These are phyloP conservation scores for Cordyceps javanica DNA, from an alignment of 2,329 filamentous ascomycete species.

Conservation along the genomic window DNA sequence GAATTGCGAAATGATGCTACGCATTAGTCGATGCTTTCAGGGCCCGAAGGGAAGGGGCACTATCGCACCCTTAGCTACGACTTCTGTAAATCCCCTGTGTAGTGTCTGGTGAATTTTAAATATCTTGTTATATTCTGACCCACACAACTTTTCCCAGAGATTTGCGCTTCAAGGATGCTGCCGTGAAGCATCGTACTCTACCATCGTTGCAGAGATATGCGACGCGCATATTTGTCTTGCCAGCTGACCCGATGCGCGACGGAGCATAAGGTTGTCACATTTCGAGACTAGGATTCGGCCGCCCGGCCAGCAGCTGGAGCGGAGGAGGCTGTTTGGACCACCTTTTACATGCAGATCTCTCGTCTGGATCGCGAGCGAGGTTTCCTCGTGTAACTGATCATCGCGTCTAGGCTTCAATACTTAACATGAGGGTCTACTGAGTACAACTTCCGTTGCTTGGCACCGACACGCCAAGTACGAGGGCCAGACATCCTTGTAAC, in stretches of 20 bases:
- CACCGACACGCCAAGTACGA: constrained; percentile 88
- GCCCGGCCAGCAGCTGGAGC: constrained; percentile 64
- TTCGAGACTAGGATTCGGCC: constrained; percentile 69
- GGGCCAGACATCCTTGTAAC: constrained; percentile 80
- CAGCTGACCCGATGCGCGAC: constrained; percentile 71
- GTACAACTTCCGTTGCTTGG: constrained; percentile 80
- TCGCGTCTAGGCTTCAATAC: constrained; percentile 42
- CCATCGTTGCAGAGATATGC: constrained; percentile 65
- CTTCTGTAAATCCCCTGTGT: too few species aligned
- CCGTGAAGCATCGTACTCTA: constrained; percentile 61
- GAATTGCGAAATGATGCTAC: too few species aligned
- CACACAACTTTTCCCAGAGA: constrained; percentile 38
- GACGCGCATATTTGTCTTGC: constrained; percentile 65
- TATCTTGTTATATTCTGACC: too few species aligned
- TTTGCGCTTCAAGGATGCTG: constrained; percentile 49
- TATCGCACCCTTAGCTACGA: too few species aligned
- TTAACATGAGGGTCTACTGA: constrained; percentile 58
- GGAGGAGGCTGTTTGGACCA: constrained; percentile 67
- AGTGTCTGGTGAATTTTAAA: too few species aligned
- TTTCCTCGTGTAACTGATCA: constrained; percentile 57
- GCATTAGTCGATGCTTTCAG: too few species aligned
- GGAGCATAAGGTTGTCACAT: constrained; percentile 71
- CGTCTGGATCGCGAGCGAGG: constrained; percentile 66
- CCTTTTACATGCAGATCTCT: constrained; percentile 80
- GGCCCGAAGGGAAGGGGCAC: too few species aligned